Conservation (phyloP, 2,329 filamentous ascomycete genomes). For the Chrysoporthe deuterocubensis region DNA sequence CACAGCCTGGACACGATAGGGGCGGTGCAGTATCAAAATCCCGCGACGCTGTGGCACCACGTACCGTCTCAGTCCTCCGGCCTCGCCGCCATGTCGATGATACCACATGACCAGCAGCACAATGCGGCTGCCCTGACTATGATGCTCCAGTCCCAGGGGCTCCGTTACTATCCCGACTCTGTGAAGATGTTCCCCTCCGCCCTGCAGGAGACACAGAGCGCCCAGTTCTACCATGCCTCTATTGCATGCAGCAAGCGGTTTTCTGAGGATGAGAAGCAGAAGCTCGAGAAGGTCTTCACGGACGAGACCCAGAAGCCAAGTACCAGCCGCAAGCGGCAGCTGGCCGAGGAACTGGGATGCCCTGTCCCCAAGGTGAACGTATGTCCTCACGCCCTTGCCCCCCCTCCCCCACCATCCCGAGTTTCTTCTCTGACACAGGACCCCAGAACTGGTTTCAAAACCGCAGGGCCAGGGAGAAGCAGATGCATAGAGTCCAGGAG, state of each 20-base stretch:
- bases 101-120: conserved; percentile 24
- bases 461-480: conserved; percentile 66
- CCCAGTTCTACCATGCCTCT: conserved; percentile 26
- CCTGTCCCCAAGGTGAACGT: conserved; percentile 29
- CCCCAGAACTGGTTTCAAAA: conserved; percentile 72
- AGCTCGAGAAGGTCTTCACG: conserved; percentile 29
- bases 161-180: conserved; percentile 24
- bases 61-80: conserved; percentile 17
- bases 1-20: conserved; percentile 21
- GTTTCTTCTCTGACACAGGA: conserved; percentile 36
- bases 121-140: conserved; percentile 19
- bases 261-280: conserved; percentile 28
- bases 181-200: conserved; percentile 26
- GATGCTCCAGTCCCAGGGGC: conserved; percentile 27
- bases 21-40: conserved; percentile 21
- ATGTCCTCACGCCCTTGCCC: not conserved
- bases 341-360: conserved; percentile 27
- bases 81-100: conserved; percentile 26
- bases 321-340: conserved; percentile 28
- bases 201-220: conserved; percentile 22
- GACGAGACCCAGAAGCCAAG: conserved; percentile 29
- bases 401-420: not conserved
- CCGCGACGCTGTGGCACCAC: conserved; percentile 26
- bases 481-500: conserved; percentile 60
- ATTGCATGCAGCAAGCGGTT: conserved; percentile 29